Conservation (phyloP, 2,329 filamentous ascomycete genomes). For the Colletotrichum abscissum region DNA sequence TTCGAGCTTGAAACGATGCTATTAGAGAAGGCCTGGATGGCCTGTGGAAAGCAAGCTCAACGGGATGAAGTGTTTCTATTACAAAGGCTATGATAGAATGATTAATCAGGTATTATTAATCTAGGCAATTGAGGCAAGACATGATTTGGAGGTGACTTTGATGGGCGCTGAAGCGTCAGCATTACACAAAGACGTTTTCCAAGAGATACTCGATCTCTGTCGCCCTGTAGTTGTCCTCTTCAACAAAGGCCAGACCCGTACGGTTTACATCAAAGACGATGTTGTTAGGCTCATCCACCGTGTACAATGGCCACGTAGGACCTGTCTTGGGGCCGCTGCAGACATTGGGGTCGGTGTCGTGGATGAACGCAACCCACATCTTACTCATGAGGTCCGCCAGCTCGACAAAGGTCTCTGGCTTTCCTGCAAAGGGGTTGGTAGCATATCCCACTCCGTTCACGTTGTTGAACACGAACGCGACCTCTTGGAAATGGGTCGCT, state of each 20-base stretch:
- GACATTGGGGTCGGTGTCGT: conserved; percentile 55
- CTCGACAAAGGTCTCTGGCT: conserved; percentile 51
- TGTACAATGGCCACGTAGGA: conserved; percentile 57
- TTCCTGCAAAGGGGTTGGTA: conserved; percentile 54
- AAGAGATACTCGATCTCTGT: conserved; percentile 53
- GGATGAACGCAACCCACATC: conserved; percentile 64
- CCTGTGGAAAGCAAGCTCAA: not conserved
- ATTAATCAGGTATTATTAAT: not conserved
- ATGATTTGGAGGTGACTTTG: too few species aligned
- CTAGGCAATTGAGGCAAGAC: not conserved
- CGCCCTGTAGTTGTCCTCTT: conserved; percentile 56
- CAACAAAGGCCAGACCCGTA: conserved; percentile 51
- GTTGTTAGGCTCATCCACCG: conserved; percentile 51
- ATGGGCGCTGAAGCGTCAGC: too few species aligned
- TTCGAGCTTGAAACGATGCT: not conserved
- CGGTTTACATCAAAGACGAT: conserved; percentile 62
- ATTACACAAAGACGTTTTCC: conserved; percentile 25
- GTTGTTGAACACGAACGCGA: conserved; percentile 61
- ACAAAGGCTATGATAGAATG: not conserved
- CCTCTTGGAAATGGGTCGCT: conserved; percentile 43
- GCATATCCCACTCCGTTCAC: conserved; percentile 61
- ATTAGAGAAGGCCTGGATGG: not conserved
- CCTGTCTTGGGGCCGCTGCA: not conserved
- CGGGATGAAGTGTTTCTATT: not conserved
- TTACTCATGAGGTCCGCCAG: conserved; percentile 60